These are phyloP conservation scores for Cutaneotrichosporon sp. DNA, from an alignment of 1,284 basidiomycete species.

Conservation along the genomic window DNA sequence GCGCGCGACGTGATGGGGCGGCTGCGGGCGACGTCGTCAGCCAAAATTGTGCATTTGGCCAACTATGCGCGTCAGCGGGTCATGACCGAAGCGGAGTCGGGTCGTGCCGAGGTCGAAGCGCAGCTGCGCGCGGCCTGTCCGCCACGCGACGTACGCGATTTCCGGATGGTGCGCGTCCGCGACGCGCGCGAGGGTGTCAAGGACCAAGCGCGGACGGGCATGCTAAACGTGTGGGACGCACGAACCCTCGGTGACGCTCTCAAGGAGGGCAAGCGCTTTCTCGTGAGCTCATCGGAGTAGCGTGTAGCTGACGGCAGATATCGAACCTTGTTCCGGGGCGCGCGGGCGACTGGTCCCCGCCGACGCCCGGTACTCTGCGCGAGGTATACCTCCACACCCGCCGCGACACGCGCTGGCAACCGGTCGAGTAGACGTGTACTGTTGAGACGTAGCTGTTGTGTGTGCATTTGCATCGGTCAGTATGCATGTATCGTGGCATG, in stretches of 20 bases:
- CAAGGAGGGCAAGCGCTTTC: constrained; percentile 62
- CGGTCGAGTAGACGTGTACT: constrained; percentile 11
- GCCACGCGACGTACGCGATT: constrained; percentile 68
- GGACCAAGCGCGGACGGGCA: constrained; percentile 57
- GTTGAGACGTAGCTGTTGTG: not conserved
- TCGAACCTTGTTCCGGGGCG: constrained; percentile 60
- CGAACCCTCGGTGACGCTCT: constrained; percentile 58
- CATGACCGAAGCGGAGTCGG: constrained; percentile 54
- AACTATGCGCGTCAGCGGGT: constrained; percentile 55
- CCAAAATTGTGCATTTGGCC: constrained; percentile 62
- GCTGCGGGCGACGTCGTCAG: constrained; percentile 50
- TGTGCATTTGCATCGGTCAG: not conserved
- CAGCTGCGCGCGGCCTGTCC: constrained; percentile 72
- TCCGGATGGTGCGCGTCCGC: constrained; percentile 68
- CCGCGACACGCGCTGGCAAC: constrained; percentile 57
- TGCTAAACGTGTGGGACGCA: constrained; percentile 80
- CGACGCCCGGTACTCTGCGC: constrained; percentile 42
- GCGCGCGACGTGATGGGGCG: constrained; percentile 38
- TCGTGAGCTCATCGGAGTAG: constrained; percentile 46
- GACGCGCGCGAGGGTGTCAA: constrained; percentile 60
- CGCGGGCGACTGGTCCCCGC: constrained; percentile 59
- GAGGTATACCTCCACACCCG: constrained; percentile 63
- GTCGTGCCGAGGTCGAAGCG: constrained; percentile 59
- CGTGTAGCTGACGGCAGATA: constrained; percentile 46
- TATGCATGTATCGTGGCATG: not conserved